Base-by-base conservation (phyloP, 2,329 filamentous ascomycete species). In the Botryotinia globosa region DNA sequence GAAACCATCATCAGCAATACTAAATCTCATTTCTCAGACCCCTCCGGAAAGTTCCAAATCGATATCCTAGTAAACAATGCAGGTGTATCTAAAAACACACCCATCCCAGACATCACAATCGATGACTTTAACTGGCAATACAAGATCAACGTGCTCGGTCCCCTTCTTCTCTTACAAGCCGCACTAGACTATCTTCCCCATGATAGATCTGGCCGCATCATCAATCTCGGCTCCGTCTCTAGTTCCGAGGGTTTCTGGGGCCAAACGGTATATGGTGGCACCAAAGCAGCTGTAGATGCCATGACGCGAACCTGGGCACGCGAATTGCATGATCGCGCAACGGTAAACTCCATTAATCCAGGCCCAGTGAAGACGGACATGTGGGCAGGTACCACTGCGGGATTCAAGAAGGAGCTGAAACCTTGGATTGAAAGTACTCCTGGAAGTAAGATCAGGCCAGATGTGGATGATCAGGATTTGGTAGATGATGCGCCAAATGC, bases 11-110 rank as follows among this genome's bases (percentile, higher is more conserved):
- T 94, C 76, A 82, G 84, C 37, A 85, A 86, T 0, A 86, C 89
- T 8, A 86, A 88, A 77, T 85, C 88, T 75, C 84, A 89, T 79
- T 90, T 92, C 82, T 72, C 85, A 14, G 80, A 85, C 73, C 84
- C 86, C 42, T 83, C 78, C 66, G 77, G 76, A 9, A 80, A 82
- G 73, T 88, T 94, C 80, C 88, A 91, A 78, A 87, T 97, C 79
- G 93, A 97, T 82, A 93, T 97, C 74, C 84, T 97, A 70, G 85
- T 97, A 84, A 97, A 97, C 87, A 97, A 97, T 81, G 94, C 94
- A 44, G 94, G 93, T 71, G 84, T 90, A 10, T 84, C 88, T 45
- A 83, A 87, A 56, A 95, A 96, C 82, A 87, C 90, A 77, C 81
- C 84, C 39, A 83, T 92, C 37, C 86, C 88, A 68, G 87, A 92